phyloP scores from a whole-genome alignment of 2,329 filamentous ascomycete species.

The Phialocephala subalpina region DNA sequence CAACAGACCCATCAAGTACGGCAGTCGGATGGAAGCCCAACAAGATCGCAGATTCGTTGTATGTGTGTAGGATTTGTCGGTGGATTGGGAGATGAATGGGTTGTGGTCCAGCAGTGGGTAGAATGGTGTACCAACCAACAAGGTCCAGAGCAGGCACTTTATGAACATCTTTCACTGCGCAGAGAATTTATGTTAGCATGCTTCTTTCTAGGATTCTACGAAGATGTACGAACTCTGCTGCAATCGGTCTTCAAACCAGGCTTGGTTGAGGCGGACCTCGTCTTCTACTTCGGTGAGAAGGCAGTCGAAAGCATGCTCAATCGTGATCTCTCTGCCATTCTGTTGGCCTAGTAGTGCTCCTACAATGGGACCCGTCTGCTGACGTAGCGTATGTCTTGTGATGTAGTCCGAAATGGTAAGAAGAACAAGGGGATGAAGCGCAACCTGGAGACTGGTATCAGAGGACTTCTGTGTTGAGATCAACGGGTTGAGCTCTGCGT shows the following conservation, averaged over 20 bases:
- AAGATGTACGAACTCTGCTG: slow-evolving; percentile 75
- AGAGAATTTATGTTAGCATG: slow-evolving; percentile 16
- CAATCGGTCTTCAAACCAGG: slow-evolving; percentile 80
- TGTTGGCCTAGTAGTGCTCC: slow-evolving; percentile 93
- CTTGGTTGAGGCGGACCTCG: slow-evolving; percentile 67
- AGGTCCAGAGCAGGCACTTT: slow-evolving; percentile 83
- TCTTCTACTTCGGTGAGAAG: slow-evolving; percentile 59
- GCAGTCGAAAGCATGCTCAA: slow-evolving; percentile 93
- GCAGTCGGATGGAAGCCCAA: slow-evolving; percentile 83
- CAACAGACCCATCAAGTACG: slow-evolving; percentile 61
- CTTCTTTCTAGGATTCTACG: neutral
- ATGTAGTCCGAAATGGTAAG: slow-evolving; percentile 98
- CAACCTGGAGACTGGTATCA: slow-evolving; percentile 74
- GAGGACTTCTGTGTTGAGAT: slow-evolving; percentile 72
- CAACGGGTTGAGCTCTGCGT: slow-evolving; percentile 57
- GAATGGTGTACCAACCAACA: slow-evolving; percentile 90
- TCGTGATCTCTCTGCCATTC: slow-evolving; percentile 86
- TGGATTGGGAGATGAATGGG: slow-evolving; percentile 75
- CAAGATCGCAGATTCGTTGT: slow-evolving; percentile 86
- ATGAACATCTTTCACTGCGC: slow-evolving; percentile 84
- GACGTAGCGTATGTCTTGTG: slow-evolving; percentile 84
- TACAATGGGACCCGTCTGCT: slow-evolving; percentile 77
- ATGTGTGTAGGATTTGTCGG: slow-evolving; percentile 74
- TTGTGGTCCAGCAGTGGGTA: slow-evolving; percentile 76
- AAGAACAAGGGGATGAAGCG: slow-evolving; percentile 92